These are phyloP conservation scores for Cyclanthera cordifolia DNA, from an alignment of 306 rosid species.

Conservation along the genomic window DNA sequence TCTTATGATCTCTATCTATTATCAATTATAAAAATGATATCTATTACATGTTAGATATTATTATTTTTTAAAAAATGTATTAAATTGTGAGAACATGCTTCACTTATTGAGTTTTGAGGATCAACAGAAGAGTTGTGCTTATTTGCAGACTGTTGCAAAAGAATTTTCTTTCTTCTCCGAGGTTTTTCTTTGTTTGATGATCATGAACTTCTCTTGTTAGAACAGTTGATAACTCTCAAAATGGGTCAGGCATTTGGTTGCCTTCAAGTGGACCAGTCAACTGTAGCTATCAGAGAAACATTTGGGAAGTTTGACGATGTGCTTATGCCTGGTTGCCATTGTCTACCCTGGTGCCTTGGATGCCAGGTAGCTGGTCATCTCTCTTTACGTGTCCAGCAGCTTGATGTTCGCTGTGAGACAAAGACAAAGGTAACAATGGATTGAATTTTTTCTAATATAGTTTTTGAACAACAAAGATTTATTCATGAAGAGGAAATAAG, in stretches of 20 bases:
- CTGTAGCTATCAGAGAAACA: conserved; percentile 38
- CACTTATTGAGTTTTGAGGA: background rate
- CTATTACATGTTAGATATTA: background rate
- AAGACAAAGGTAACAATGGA: conserved; percentile 56
- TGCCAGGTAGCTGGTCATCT: conserved; percentile 37
- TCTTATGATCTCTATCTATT: background rate
- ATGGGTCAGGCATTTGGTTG: conserved; percentile 46
- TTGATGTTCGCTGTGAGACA: conserved; percentile 51
- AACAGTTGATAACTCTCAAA: conserved; percentile 10
- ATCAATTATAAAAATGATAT: background rate
- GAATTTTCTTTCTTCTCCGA: background rate
- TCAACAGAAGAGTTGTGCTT: background rate
- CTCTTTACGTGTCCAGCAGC: conserved; percentile 45
- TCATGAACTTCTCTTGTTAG: background rate
- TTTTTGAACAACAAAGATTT: background rate
- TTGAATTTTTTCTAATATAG: no score
- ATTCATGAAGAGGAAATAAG: background rate
- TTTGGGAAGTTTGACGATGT: conserved; percentile 45
- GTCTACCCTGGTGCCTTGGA: conserved; percentile 45
- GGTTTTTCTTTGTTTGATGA: background rate
- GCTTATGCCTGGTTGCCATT: conserved; percentile 45
- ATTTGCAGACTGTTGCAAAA: background rate
- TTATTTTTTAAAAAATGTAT: background rate
- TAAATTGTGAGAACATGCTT: background rate
- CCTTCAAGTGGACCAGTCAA: conserved; percentile 46